Evolutionary conservation across 179 eudicot genomes (phyloP).

Genomic region (Nepenthes alata): DNA sequence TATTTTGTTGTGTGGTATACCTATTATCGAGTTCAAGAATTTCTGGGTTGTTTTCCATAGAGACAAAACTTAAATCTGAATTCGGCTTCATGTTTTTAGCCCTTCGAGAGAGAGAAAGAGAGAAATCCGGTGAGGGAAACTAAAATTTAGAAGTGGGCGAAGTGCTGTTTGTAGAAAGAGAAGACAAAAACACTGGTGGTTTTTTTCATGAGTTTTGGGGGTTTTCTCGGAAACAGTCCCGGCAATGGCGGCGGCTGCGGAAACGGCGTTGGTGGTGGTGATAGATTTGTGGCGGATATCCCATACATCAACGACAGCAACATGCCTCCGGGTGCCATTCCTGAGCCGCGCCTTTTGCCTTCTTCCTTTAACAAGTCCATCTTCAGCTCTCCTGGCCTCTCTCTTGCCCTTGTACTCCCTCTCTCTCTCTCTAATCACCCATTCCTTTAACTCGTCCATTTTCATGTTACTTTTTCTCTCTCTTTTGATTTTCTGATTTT

Average conservation of each 20-base stretch:
- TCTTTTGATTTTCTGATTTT: not conserved
- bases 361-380: constrained; percentile 43
- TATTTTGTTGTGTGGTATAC: too few relatives aligned
- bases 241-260: constrained; percentile 31
- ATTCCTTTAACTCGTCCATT: too few relatives aligned
- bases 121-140: too few relatives aligned
- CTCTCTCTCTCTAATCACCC: not conserved
- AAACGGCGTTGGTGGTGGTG: constrained; percentile 22
- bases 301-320: constrained; percentile 23
- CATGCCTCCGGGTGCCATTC: constrained; percentile 41
- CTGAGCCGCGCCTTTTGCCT: constrained; percentile 28
- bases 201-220: constrained; percentile 90
- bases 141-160: not conserved
- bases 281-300: constrained; percentile 28
- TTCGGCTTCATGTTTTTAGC: too few relatives aligned
- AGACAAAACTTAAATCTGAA: too few relatives aligned
- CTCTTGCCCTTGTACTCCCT: constrained; percentile 70
- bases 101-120: too few relatives aligned
- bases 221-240: constrained; percentile 47
- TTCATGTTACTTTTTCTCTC: not conserved
- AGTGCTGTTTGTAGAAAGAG: not conserved
- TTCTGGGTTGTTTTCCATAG: too few relatives aligned
- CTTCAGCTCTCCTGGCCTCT: constrained; percentile 88
- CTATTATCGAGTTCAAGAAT: too few relatives aligned
- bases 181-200: not conserved